Evolutionary conservation across 352 stramenopile species (phyloP), one percentile per base, ranked within the genome.

Genomic region (Poterioochromonas sp.): DNA sequence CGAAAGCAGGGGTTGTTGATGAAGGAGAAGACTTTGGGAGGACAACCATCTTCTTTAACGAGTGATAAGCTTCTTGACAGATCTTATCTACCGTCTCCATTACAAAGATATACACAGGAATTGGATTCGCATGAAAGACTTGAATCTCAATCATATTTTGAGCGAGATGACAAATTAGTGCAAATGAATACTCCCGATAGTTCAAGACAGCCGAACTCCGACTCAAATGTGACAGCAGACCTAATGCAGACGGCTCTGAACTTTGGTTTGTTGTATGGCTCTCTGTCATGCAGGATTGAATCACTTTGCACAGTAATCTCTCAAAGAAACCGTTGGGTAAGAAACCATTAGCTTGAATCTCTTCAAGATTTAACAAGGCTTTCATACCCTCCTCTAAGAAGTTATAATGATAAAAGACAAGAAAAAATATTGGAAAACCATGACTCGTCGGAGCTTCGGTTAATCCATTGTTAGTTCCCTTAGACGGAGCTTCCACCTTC

Each of bases 301-400:
- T 29, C 11, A 34, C 63, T 53, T 73, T 73, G 34, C 63, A 47
- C 2, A 73, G 8, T 35, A 73, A 29, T 8, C 37, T 8, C 29
- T 73, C 63, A 47, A 73, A 47, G 2, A 73, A 53, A 11, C 63
- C 63, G 5, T 53, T 73, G 2, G 63, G 63, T 53, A 73, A 34
- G 29, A 73, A 73, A n/a, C 63, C 63, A 32, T 53, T 29, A 5
- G 37, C 11, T 26, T n/a, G 29, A 8, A 63, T 8, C 29, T 34
- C 18, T 32, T 2, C 8, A n/a, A 32, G 8, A 35, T 32, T 11
- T 32, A 63, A 32, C 8, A 35, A n/a, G 53, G 11, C 29, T 63
- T n/a, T 35, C 20, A n/a, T n/a, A n/a, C n/a, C n/a, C n/a, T n/a
- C 35, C 18, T 69, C 8, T 26, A 69, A 41, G 18, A 20, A 11